These are phyloP conservation scores for Elsinoe fawcettii DNA, from an alignment of 2,329 filamentous ascomycete genomes.

Conservation along the genomic window DNA sequence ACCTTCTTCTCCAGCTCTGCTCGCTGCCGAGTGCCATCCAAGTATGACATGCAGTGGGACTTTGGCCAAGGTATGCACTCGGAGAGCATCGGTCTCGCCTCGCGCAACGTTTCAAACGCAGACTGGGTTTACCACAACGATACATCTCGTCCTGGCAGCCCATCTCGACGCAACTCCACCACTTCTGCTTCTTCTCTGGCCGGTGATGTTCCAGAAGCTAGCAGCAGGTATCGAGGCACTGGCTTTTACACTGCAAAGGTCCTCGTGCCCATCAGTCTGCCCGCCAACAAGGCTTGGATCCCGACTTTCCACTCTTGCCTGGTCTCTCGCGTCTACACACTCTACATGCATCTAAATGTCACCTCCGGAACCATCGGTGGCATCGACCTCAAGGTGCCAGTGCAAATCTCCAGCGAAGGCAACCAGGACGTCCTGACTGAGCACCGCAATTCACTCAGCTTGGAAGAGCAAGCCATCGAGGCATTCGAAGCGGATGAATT, in stretches of 20 bases:
- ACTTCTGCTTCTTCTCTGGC: constrained; percentile 24
- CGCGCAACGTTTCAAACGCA: constrained; percentile 49
- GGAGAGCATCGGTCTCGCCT: constrained; percentile 47
- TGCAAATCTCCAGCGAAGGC: constrained; percentile 35
- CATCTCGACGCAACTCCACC: constrained; percentile 34
- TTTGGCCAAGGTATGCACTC: constrained; percentile 46
- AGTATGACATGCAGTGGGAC: constrained; percentile 36
- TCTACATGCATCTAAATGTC: constrained; percentile 52
- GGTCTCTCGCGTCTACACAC: constrained; percentile 53
- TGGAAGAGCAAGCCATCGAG: constrained; percentile 22
- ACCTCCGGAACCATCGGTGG: constrained; percentile 41
- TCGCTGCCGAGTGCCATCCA: constrained; percentile 43
- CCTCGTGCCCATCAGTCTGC: constrained; percentile 55
- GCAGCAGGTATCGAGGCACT: constrained; percentile 37
- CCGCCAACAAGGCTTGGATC: constrained; percentile 51
- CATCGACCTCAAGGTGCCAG: constrained; percentile 37
- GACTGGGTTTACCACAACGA: constrained; percentile 47
- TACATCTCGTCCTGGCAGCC: constrained; percentile 22
- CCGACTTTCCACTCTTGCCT: constrained; percentile 66
- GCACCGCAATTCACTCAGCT: constrained; percentile 18
- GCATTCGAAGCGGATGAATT: constrained; percentile 26
- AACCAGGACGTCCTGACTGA: constrained; percentile 17
- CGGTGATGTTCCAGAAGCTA: constrained; percentile 29
- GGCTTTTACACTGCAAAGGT: constrained; percentile 56
- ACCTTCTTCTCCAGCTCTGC: constrained; percentile 51